Evolutionary conservation across 345 rosid genomes (phyloP), one percentile per base, ranked within the genome.

Genomic region (Pseudoturritis turrita): DNA sequence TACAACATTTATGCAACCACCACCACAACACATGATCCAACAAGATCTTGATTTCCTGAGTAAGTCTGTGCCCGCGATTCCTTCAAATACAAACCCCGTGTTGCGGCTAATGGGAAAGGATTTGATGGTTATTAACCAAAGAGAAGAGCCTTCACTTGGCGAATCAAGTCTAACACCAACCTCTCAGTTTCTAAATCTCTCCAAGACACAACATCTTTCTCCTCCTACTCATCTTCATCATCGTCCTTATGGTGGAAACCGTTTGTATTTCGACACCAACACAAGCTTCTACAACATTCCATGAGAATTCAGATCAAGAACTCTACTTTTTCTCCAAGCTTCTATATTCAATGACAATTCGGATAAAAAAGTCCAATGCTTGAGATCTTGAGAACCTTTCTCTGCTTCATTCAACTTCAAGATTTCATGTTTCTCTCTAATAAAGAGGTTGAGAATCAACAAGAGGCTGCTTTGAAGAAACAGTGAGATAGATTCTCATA

Each of bases 91-190:
- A 26, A 87, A 84, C 79, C 93, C 97, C 2, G 66, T 91, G 55
- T 88, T 95, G 41, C 83, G 99, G 83, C 81, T 95, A 73, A 95
- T 95, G 99, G 99, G 99, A 12, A 95, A 95, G 82, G 87, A 95
- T 67, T 80, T 95, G 70, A 81, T 93, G 92, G 93, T 95, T 79
- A 82, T 95, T 65, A 95, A 81, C 84, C 95, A 85, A 55, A 88
- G 86, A 43, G 83, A 86, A 66, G 72, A 75, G 21, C 43, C 78
- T 46, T 60, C 78, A 41, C 62, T 37, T 4, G 44, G 39, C 31
- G 21, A 49, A 26, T 11, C 71, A 55, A 63, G 56, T 54, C 17
- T 17, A 15, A 54, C 36, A 35, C 64, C 64, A 44, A 26, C 66
- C 43, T 73, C 66, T 54, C 65, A 56, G 71, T 56, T 13, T 65